A percentile compares a stretch with the other conserved stretches of the same genome.
phyloP scores from a whole-genome alignment of 352 stramenopile genomes.

The Thalassiosira oceanica region DNA sequence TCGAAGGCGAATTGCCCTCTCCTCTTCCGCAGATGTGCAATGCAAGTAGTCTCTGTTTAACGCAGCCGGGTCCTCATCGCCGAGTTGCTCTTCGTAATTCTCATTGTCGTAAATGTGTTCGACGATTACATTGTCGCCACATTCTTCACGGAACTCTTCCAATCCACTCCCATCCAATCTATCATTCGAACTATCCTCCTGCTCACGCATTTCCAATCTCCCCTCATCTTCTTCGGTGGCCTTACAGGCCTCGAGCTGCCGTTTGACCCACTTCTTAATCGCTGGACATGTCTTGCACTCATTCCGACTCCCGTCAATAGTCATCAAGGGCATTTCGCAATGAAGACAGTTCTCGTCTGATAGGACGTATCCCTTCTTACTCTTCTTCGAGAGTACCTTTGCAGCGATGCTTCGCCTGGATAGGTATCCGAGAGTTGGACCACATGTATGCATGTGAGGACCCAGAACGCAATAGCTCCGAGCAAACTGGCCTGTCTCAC shows the following conservation, averaged over 20 bases:
- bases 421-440: background rate
- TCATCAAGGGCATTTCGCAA: conserved; percentile 27
- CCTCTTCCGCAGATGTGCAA: background rate
- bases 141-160: no score
- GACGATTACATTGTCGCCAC: background rate
- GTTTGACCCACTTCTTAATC: conserved; percentile 29
- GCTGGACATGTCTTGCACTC: conserved; percentile 26
- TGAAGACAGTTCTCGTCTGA: conserved; percentile 15
- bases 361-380: conserved; percentile 26
- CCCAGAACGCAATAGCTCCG: no score
- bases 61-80: background rate
- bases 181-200: background rate
- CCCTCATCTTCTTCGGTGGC: conserved; percentile 6
- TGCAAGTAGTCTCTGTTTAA: background rate
- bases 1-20: conserved; percentile 6
- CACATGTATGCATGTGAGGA: background rate
- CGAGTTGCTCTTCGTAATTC: background rate
- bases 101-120: background rate
- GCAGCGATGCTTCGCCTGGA: conserved; percentile 36
- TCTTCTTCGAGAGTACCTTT: conserved; percentile 41
- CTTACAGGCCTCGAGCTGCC: no score
- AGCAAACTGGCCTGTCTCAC: conserved; percentile 15
- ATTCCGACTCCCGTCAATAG: conserved; percentile 9
- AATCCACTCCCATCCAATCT: background rate
- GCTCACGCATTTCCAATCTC: background rate